Base-by-base conservation (phyloP, 2,329 filamentous ascomycete genomes). In the Fusarium poae region DNA sequence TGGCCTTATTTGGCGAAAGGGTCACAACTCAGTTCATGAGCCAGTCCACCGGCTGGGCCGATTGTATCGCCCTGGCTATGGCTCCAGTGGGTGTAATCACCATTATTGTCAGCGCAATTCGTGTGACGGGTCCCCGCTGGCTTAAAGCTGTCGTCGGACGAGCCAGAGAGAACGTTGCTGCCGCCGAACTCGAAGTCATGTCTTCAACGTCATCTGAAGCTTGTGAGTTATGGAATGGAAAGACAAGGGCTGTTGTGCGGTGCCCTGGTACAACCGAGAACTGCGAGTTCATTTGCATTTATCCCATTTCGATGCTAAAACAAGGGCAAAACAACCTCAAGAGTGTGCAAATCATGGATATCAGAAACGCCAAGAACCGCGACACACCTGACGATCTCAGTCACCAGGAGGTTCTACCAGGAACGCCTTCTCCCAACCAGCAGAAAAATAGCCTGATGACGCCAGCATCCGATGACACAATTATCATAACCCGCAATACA, bases 111-210 rank as follows among this genome's bases (percentile, higher is more conserved):
- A 45, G 39, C 21, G 40, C 39, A 18, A 54, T 54, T 18, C 51
- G 51, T 1, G 51, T 54, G 1, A 21, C 3, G 3, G 39, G 39
- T 2, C 37, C 20, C 8, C 37, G 20, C 5, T 9, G 10, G 1
- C 50, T 53, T 8, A 53, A 43, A 10, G 50, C 50, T 9, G 21
- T 53, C 10, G 32, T 53, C 9, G 37, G 50, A 11, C 32, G 50
- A 16, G 30, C 46, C 4, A 23, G 46, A 27, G 46, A 49, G 9
- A 37, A 49, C 8, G 15, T 49, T 5, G 30, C 46, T 11, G 18
- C 46, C 9, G 46, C 20, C 12, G 46, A 49, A 13, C 30, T 49
- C 7, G 46, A 49, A 11, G 15, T 49, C 3, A 49, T 49, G 46
- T 49, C 46, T 5, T 49, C 46, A 12, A 49, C 46, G 2, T 49